Conservation (phyloP, 2,329 filamentous ascomycete genomes). For the Cryphonectria nitschkei region DNA sequence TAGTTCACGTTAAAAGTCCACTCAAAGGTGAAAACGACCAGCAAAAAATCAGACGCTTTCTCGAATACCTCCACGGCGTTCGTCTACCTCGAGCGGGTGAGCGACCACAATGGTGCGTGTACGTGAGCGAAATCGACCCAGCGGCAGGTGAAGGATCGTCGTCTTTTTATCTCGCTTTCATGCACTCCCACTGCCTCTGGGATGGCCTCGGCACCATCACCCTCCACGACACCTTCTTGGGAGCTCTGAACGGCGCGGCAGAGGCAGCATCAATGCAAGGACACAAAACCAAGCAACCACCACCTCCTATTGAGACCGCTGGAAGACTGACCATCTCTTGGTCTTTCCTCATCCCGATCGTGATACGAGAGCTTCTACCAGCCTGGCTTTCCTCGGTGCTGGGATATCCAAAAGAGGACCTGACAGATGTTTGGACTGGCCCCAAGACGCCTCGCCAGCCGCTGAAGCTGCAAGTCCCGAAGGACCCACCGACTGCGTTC, state of each 20-base stretch:
- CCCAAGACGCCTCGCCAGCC: not conserved
- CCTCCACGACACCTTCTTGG: not conserved
- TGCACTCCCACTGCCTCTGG: slow-evolving; percentile 1
- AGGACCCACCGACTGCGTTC: not conserved
- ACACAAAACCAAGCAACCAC: not conserved
- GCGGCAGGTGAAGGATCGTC: not conserved
- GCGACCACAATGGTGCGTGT: not conserved
- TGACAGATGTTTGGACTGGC: not conserved
- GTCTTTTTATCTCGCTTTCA: not conserved
- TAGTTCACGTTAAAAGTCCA: not conserved
- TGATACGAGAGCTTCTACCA: not conserved
- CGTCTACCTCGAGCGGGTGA: not conserved
- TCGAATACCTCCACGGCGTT: not conserved
- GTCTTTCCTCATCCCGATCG: not conserved
- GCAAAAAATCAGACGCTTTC: not conserved
- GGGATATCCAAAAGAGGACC: not conserved
- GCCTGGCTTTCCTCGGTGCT: not conserved
- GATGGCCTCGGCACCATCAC: not conserved
- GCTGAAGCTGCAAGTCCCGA: not conserved
- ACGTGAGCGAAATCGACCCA: not conserved
- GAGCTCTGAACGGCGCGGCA: not conserved
- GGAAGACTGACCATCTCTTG: not conserved
- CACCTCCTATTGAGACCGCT: not conserved
- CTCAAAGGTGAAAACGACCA: not conserved
- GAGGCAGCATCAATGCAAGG: not conserved